phyloP scores from a whole-genome alignment of 2,329 filamentous ascomycete genomes.

The Aspergillus thermomutatus region DNA sequence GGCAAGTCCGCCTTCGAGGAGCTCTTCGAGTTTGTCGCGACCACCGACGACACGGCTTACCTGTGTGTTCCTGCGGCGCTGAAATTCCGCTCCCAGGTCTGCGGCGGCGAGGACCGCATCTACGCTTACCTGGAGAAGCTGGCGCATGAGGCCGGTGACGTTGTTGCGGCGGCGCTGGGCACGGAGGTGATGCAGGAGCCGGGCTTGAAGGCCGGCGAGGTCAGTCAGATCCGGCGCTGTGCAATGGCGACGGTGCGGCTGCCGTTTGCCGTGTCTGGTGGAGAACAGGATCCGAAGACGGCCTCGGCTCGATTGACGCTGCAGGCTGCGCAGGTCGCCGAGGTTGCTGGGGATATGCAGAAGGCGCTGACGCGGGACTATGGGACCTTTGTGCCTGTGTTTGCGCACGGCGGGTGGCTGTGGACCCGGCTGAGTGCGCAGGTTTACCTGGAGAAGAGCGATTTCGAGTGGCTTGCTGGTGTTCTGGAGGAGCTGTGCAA shows the following conservation, averaged over 20 bases:
- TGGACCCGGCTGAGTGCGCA: slow-evolving; percentile 77
- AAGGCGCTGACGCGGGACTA: slow-evolving; percentile 55
- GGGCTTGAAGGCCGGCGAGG: slow-evolving; percentile 24
- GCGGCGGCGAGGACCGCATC: slow-evolving; percentile 73
- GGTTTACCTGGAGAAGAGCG: slow-evolving; percentile 74
- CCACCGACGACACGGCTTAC: slow-evolving; percentile 68
- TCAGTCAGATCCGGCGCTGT: slow-evolving; percentile 56
- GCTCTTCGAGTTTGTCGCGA: slow-evolving; percentile 75
- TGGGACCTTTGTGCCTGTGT: slow-evolving; percentile 68
- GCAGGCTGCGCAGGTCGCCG: slow-evolving; percentile 36
- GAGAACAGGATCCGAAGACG: not conserved
- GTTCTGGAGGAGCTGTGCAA: slow-evolving; percentile 58
- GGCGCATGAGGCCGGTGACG: slow-evolving; percentile 60
- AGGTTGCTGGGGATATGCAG: slow-evolving; percentile 58
- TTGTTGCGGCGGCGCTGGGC: slow-evolving; percentile 60
- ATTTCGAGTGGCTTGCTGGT: slow-evolving; percentile 69
- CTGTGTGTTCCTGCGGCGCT: slow-evolving; percentile 70
- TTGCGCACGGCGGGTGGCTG: slow-evolving; percentile 57
- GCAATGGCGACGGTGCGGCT: slow-evolving; percentile 70
- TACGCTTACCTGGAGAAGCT: slow-evolving; percentile 60
- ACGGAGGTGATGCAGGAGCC: slow-evolving; percentile 66
- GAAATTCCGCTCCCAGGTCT: slow-evolving; percentile 63
- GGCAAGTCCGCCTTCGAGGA: slow-evolving; percentile 60
- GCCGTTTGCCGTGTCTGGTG: slow-evolving; percentile 52
- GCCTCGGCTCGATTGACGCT: slow-evolving; percentile 21